phyloP scores from a whole-genome alignment of 2,329 filamentous ascomycete genomes.

The Cercospora beticola region DNA sequence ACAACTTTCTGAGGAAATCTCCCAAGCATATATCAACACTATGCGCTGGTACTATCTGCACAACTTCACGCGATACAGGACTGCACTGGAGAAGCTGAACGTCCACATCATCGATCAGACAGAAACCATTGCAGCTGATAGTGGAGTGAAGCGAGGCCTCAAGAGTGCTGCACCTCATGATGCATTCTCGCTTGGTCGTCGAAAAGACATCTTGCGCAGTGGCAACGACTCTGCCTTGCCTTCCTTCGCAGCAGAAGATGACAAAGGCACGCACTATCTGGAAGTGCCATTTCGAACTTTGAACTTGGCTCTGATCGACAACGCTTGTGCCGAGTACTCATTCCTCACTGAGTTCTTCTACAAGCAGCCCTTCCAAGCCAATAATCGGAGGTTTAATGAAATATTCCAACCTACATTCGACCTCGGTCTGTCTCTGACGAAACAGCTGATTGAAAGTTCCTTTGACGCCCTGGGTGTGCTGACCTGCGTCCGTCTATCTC shows the following conservation, averaged over 20 bases:
- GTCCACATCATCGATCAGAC: slow-evolving; percentile 79
- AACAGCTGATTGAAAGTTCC: slow-evolving; percentile 70
- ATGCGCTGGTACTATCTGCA: slow-evolving; percentile 98
- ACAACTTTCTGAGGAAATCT: slow-evolving; percentile 83
- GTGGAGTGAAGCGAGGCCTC: slow-evolving; percentile 45
- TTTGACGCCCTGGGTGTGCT: slow-evolving; percentile 84
- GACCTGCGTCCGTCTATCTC: slow-evolving; percentile 89
- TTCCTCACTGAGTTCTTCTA: slow-evolving; percentile 91
- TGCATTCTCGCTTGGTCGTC: slow-evolving; percentile 82
- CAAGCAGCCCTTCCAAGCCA: slow-evolving; percentile 70
- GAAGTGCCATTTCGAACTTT: slow-evolving; percentile 92
- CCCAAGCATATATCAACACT: slow-evolving; percentile 91
- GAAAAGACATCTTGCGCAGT: slow-evolving; percentile 76
- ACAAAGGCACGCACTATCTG: slow-evolving; percentile 79
- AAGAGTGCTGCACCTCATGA: slow-evolving; percentile 58
- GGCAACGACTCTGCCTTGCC: slow-evolving; percentile 74
- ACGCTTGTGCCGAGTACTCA: slow-evolving; percentile 90
- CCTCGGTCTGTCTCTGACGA: slow-evolving; percentile 76
- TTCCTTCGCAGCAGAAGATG: slow-evolving; percentile 88
- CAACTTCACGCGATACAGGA: slow-evolving; percentile 85
- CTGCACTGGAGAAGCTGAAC: slow-evolving; percentile 79
- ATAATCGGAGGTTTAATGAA: slow-evolving; percentile 79
- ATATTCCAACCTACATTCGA: slow-evolving; percentile 88
- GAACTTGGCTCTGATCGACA: slow-evolving; percentile 90
- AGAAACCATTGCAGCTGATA: slow-evolving; percentile 70